Evolutionary conservation across 139 green algal genomes (phyloP), one percentile per base, ranked within the genome.

Genomic region (Zygnema cylindricum): DNA sequence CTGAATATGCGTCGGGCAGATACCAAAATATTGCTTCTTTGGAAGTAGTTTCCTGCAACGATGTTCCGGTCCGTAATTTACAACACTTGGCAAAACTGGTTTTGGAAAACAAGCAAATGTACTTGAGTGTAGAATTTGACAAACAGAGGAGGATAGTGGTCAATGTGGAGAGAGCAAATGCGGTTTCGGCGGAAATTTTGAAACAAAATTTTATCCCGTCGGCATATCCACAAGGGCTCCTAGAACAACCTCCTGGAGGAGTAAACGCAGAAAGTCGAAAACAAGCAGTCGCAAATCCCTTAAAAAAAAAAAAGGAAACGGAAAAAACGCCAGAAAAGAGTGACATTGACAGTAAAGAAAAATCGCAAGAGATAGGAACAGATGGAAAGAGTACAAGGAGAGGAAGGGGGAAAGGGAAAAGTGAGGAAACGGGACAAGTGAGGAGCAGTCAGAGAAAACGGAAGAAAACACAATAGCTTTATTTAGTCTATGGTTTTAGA

Each of bases 111-210:
- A 41, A 7, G 11, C 7, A 43, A n/a, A 7, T 16, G 38, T 43
- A 79, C 16, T 16, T 79, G 36, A 79, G 11, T 16, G 11, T 79
- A 41, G 71, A 79, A 41, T 43, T 79, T 16, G 71, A 79, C 7
- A 79, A 43, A 43, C 30, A 73, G 30, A 3, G 38, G 71, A 41
- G 71, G 16, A 79, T 79, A 7, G 71, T 79, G 11, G 7, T 79
- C 71, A 43, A 79, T n/a, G 38, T 79, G 16, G 38, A 79, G 71
- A 79, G 38, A 16, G 71, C 71, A 3, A 79, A 79, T 79, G 71
- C 71, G 36, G 71, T 79, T 16, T 54, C 71, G 21, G 71, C 36
- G 16, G 38, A 43, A 54, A 79, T 79, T 43, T 79, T 79, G 16
- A 41, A 16, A 7, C 71, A 79, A 43, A 79, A 79, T 79, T 79